Evolutionary conservation across 2,329 filamentous ascomycete species (phyloP), one percentile per base, ranked within the genome.

Genomic region (Microdochium bolleyi): DNA sequence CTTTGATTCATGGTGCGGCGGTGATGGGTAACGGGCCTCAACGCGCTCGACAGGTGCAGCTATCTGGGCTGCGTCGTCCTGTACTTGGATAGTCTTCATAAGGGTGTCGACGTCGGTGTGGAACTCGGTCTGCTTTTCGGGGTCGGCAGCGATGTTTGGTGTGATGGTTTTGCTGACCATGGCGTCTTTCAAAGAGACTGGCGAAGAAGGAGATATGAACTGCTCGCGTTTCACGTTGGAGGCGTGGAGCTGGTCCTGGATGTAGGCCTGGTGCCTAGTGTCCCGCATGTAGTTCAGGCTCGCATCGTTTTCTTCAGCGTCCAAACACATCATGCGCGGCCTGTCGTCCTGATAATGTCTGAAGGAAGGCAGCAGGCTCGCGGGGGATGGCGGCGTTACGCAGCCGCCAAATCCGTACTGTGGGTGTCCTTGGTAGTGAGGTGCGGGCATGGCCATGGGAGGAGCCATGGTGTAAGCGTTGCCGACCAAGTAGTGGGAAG

Each of bases 61-160:
- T 8, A 60, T 52, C 2, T 55, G 52, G 2, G 64, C 60, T 9
- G 71, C 64, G 19, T 75, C 71, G 22, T 76, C 70, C 62, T 87
- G 88, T 48, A 81, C 74, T 67, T 96, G 91, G 48, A 96, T 92
- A 1, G 87, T 83, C 68, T 87, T 90, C 90, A 96, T 95, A 44
- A 97, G 72, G 44, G 84, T 85, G 65, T 96, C 92, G 37, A 96
- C 84, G 54, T 89, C 83, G 0, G 91, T 96, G n/a, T 82, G 79
- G 65, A 92, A 92, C 55, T 80, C 77, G 38, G 82, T 71, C n/a
- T 80, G 73, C 24, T 76, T 68, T 1, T 73, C 68, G 54, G 74
- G 70, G 54, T 73, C 66, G 27, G 75, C 70, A 10, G 73, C 70
- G 57, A 71, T 71, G 66, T 76, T 80, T 58, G 68, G 67, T 3